Evolutionary conservation across 768 basidiomycete species (phyloP), one percentile per base, ranked within the genome.

Genomic region (Zangia roseola): DNA sequence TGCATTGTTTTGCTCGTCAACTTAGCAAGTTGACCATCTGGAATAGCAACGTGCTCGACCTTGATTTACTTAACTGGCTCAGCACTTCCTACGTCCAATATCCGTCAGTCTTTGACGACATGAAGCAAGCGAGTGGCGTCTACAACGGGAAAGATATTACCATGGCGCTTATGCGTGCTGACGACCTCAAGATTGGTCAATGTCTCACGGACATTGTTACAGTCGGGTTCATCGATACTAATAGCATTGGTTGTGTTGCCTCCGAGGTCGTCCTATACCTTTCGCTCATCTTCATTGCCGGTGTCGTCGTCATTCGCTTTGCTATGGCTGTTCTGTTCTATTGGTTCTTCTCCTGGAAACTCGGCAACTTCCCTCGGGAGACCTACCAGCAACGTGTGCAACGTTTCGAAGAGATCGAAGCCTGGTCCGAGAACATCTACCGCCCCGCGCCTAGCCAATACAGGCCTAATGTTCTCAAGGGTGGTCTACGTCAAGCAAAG

Each of bases 281-380:
- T 48, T 97, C 95, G 40, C 84, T 98, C 60, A 80, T 93, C 56
- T 97, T 98, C 80, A 98, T 99, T 67, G 86, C 95, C 54, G 95
- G 95, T 52, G 95, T 98, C 53, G 95, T 98, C 55, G 78, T 82
- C 45, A 93, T 97, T 67, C 90, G 93, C 30, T 99, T 98, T 72
- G 74, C 80, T 58, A 95, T 98, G 93, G 97, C 97, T 40, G 90
- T 97, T 63, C 77, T 95, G 66, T 99, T 98, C 70, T 80, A 89
- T 21, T 99, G 97, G 97, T 98, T 97, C 80, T 88, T 91, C 68
- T 92, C 89, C n/a, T 93, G 90, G 86, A 84, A 84, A 61, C 77
- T 99, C 35, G 97, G 97, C 40, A 88, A 90, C 55, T 98, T 95
- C 78, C 87, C 88, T 53, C 79, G 82, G 33, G 97, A 99, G 71